Evolutionary conservation across 805 yeast species (phyloP), one percentile per base, ranked within the genome.

Genomic region (Clavispora carvajalis): DNA sequence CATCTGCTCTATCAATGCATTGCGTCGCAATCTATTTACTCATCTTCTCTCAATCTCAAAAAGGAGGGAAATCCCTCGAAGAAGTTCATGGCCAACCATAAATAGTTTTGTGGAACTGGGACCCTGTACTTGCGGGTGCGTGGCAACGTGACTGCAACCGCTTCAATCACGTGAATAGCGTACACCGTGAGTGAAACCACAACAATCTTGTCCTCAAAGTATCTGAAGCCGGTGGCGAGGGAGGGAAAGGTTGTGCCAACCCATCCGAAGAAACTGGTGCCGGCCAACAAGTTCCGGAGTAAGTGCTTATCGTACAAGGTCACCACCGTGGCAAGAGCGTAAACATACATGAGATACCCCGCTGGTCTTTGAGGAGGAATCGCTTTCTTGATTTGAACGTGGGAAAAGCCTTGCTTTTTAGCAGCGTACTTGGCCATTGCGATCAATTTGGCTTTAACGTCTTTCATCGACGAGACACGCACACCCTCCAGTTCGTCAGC

Each of bases 341-440:
- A 39, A 0, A 52, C 25, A 10, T 71, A 55, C 46, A 72, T 47
- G n/a, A 64, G 9, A 37, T 54, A 53, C 12, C 65, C 60, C 0
- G 45, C 34, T 1, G 53, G 35, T 16, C 31, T 35, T 7, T 23
- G 17, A 1, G 89, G 87, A 36, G 65, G 59, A 10, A 59, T 41
- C 29, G 71, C 71, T 29, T 68, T 71, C 30, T 66, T 65, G 42
- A 85, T 60, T 49, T 71, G 79, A 39, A 69, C 58, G 44, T 78
- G 80, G 2, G 89, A 75, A 48, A 62, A 74, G 3, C 82, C 82
- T 19, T 77, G 77, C 43, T 76, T 74, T 4, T 54, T 60, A 3
- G 96, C 95, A 2, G 91, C 78, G 29, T 69, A 71, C 52, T 77
- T 76, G 24, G 95, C 93, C 95, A 89, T 84, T 16, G 73, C 69